Percentiles rank a stretch among this genome's conserved stretches.
Conservation (phyloP, 768 basidiomycete species). For the Cystofilobasidium bisporidii region DNA sequence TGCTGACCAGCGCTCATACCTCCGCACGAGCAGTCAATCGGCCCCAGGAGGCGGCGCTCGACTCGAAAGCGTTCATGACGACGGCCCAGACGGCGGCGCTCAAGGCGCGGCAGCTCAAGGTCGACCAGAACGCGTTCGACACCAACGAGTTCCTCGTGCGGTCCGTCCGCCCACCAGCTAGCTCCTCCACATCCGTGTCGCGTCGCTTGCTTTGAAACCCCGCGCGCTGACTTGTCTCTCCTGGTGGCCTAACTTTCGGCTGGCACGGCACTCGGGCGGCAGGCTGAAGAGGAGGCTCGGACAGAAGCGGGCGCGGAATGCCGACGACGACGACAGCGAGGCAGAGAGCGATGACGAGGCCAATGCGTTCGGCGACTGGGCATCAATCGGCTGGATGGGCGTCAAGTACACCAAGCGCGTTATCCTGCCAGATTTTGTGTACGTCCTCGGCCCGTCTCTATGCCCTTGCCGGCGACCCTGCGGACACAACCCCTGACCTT, state of each 20-base stretch:
- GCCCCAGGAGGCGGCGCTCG: slow-evolving; percentile 80
- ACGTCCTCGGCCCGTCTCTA: slow-evolving; percentile 67
- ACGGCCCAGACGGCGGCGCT: slow-evolving; percentile 69
- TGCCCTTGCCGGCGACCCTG: too few species aligned
- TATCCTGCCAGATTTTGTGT: slow-evolving; percentile 84
- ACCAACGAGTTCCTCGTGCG: slow-evolving; percentile 78
- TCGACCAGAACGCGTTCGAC: slow-evolving; percentile 80
- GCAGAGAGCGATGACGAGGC: slow-evolving; percentile 39
- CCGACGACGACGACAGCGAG: slow-evolving; percentile 31
- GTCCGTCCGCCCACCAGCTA: slow-evolving; percentile 42
- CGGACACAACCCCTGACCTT: too few species aligned
- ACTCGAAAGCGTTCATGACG: slow-evolving; percentile 68
- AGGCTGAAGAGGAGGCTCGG: slow-evolving; percentile 34
- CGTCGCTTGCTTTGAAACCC: too few species aligned
- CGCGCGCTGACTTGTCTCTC: too few species aligned
- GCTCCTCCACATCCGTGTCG: too few species aligned
- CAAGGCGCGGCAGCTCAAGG: slow-evolving; percentile 84
- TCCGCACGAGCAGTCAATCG: slow-evolving; percentile 51
- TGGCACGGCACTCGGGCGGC: too few species aligned
- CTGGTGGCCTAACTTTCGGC: too few species aligned
- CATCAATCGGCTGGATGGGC: slow-evolving; percentile 71
- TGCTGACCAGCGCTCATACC: background rate
- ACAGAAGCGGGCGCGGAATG: slow-evolving; percentile 7
- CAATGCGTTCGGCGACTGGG: slow-evolving; percentile 54
- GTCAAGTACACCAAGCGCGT: slow-evolving; percentile 69